phyloP scores from a whole-genome alignment of 805 yeast species.

The Candida boidinii region DNA sequence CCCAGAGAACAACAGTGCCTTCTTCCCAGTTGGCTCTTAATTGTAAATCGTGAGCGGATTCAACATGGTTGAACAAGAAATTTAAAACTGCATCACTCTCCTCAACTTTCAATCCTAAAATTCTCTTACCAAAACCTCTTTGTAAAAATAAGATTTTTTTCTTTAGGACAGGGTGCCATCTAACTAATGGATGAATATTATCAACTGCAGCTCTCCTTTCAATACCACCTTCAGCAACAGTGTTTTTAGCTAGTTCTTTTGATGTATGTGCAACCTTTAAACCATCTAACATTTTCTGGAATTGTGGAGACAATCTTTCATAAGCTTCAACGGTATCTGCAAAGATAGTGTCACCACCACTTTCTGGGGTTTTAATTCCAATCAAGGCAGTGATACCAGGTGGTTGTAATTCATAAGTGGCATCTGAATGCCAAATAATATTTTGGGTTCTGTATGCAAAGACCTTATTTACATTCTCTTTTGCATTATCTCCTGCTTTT shows the following conservation, averaged over 20 bases:
- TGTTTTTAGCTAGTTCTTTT: conserved; percentile 53
- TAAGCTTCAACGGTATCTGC: conserved; percentile 61
- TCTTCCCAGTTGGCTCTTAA: conserved; percentile 61
- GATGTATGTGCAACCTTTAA: conserved; percentile 61
- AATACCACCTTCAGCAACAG: conserved; percentile 44
- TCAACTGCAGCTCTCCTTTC: conserved; percentile 55
- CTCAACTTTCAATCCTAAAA: conserved; percentile 59
- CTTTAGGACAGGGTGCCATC: conserved; percentile 60
- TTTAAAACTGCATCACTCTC: conserved; percentile 53
- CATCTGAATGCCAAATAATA: conserved; percentile 64
- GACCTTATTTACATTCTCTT: too few species aligned
- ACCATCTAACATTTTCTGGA: conserved; percentile 47
- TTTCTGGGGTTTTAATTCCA: conserved; percentile 40
- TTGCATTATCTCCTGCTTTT: conserved; percentile 28
- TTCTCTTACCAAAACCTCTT: conserved; percentile 52
- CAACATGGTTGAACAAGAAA: conserved; percentile 42
- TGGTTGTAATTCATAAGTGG: conserved; percentile 64
- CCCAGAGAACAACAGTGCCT: conserved; percentile 63
- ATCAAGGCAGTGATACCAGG: conserved; percentile 67
- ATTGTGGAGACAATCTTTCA: conserved; percentile 53
- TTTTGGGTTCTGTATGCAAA: conserved; percentile 28
- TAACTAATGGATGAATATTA: conserved; percentile 53
- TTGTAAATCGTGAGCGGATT: conserved; percentile 45
- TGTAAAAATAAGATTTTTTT: conserved; percentile 47
- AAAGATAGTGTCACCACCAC: conserved; percentile 70